phyloP scores from a whole-genome alignment of 768 basidiomycete species.

The Tulasnella sp. region DNA sequence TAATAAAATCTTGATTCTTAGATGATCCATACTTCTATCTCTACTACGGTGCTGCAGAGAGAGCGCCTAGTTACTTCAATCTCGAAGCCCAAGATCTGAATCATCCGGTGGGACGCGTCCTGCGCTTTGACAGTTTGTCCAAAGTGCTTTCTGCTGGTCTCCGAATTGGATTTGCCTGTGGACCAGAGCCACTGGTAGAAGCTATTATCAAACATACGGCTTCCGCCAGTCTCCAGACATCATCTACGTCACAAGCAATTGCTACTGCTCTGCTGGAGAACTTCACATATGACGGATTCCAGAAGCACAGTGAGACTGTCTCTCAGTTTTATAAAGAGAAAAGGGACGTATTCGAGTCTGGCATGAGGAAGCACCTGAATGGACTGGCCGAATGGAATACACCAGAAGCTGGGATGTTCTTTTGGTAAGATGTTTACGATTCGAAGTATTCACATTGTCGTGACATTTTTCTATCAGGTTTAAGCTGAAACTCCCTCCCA shows the following conservation, averaged over 20 bases:
- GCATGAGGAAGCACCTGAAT: slow-evolving; percentile 58
- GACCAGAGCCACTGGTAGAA: slow-evolving; percentile 36
- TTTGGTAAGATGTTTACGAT: slow-evolving; percentile 43
- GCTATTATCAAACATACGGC: slow-evolving; percentile 28
- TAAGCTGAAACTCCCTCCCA: slow-evolving; percentile 37
- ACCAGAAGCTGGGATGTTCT: slow-evolving; percentile 80
- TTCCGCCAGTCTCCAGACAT: slow-evolving; percentile 52
- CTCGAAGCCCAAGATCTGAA: slow-evolving; percentile 51
- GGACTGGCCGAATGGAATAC: slow-evolving; percentile 61
- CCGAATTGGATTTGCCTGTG: slow-evolving; percentile 69
- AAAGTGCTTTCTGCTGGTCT: slow-evolving; percentile 65
- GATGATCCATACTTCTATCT: slow-evolving; percentile 61
- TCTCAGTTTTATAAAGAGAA: slow-evolving; percentile 61
- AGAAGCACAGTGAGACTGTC: slow-evolving; percentile 51
- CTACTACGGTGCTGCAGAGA: slow-evolving; percentile 52
- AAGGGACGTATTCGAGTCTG: slow-evolving; percentile 63
- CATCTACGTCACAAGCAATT: slow-evolving; percentile 52
- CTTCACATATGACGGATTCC: slow-evolving; percentile 71
- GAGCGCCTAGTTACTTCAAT: slow-evolving; percentile 68
- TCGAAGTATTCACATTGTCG: slow-evolving; percentile 12
- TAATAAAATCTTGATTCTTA: slow-evolving; percentile 21
- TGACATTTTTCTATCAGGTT: slow-evolving; percentile 38
- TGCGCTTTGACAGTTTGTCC: slow-evolving; percentile 82
- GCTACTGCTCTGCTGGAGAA: slow-evolving; percentile 41
- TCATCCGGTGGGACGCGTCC: slow-evolving; percentile 44